Conservation (phyloP, 1,284 basidiomycete species). For the Fomes fomentarius region DNA sequence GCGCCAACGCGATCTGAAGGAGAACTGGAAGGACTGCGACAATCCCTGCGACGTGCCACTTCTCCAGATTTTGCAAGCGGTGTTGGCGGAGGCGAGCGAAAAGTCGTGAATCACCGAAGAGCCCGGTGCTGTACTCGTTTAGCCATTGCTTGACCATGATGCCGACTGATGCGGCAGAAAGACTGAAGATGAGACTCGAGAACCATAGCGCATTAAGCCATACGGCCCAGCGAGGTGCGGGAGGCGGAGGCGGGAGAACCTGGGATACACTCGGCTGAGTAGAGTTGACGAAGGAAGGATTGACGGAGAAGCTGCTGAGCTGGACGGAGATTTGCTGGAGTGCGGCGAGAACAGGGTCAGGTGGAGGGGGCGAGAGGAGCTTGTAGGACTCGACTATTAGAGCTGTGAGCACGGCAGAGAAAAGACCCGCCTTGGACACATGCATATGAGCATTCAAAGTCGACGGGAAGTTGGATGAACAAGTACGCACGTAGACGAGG, state of each 20-base stretch:
- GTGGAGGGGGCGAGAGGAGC: not conserved
- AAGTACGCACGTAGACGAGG: conserved; percentile 2
- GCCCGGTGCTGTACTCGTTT: conserved; percentile 7
- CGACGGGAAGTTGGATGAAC: not conserved
- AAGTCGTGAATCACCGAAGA: conserved; percentile 2
- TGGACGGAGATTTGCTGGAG: conserved; percentile 13
- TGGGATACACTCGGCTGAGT: not conserved
- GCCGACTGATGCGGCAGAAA: conserved; percentile 18
- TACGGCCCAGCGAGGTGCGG: conserved; percentile 1
- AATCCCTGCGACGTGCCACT: conserved; percentile 33
- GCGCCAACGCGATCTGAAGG: conserved; percentile 31
- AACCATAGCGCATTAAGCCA: conserved; percentile 13
- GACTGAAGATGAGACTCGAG: conserved; percentile 21
- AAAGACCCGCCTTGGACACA: conserved; percentile 3
- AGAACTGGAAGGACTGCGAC: conserved; percentile 33
- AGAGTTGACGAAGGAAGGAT: conserved; percentile 9
- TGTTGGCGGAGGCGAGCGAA: conserved; percentile 22
- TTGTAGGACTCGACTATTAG: conserved; percentile 8
- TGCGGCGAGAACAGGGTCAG: not conserved
- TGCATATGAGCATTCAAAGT: not conserved
- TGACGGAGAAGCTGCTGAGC: conserved; percentile 13
- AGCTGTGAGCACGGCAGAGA: conserved; percentile 6
- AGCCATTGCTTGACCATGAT: conserved; percentile 19
- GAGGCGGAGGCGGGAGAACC: not conserved
- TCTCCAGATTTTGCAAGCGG: conserved; percentile 30